Evolutionary conservation across 768 basidiomycete species (phyloP), one percentile per base, ranked within the genome.

Genomic region (Auricularia auricula-judae): DNA sequence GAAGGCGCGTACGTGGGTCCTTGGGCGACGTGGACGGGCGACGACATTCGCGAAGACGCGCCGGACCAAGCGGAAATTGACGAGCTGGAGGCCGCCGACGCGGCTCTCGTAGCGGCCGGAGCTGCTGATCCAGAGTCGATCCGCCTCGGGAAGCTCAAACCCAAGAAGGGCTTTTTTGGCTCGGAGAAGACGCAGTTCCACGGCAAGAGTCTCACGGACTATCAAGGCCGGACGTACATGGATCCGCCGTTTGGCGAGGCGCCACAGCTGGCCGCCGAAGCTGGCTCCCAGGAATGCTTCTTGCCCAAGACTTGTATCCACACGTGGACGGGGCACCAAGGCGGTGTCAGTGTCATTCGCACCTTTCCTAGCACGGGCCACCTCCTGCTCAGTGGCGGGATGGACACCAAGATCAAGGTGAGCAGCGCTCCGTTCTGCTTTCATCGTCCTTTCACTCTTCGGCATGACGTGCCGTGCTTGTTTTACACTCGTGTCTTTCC

Each of bases 371-470:
- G 88, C 65, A 92, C 91, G 5, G 95, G 93, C 0, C 97, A 99
- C 76, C 80, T 99, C 12, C 74, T 99, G 65, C 84, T 99, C 66
- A 93, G 90, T 73, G 96, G 89, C 0, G 93, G 91, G 58, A 94
- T 98, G 93, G 97, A 99, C 74, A 98, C 93, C 8, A 95, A 98
- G 74, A 91, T 99, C 78, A 99, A 99, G 82, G 94, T 88, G 72
- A 33, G 79, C 70, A 42, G 39, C 39, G 58, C 39, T 51, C 35
- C 5, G 63, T 42, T 61, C 66, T 29, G 18, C 39, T 43, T 29
- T 29, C 42, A 29, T n/a, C 29, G 39, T 60, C 62, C 33, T 2
- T 33, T 56, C 21, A 62, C 21, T 61, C 47, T 29, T 29, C 43
- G 36, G 29, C 56, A 33, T 35, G 56, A 59, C 56, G 23, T 18